Evolutionary conservation across 179 eudicot genomes (phyloP).

Genomic region (Spinacia oleracea): DNA sequence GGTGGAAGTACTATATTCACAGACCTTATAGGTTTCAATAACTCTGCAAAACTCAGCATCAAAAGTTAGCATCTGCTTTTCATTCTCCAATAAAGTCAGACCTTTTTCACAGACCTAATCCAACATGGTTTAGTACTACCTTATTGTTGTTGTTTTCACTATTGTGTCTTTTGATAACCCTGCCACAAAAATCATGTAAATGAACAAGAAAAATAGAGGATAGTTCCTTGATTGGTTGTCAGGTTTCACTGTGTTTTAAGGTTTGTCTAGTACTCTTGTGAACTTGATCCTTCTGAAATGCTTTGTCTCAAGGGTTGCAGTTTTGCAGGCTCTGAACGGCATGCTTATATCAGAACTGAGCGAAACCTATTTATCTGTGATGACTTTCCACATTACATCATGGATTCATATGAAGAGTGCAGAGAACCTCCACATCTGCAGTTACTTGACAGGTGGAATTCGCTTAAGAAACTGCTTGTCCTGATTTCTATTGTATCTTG

Average conservation of each 20-base stretch:
- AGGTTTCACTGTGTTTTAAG: neutral
- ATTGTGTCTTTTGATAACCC: neutral
- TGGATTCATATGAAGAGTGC: constrained; percentile 86
- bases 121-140: neutral
- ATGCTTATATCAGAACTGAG: constrained; percentile 52
- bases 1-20: too few relatives aligned
- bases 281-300: constrained; percentile 17
- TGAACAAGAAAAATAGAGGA: neutral
- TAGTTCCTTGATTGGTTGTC: neutral
- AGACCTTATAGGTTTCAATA: too few relatives aligned
- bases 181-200: neutral
- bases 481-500: constrained; percentile 4
- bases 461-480: constrained; percentile 12
- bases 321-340: constrained; percentile 87
- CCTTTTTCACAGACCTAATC: too few relatives aligned
- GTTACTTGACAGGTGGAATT: constrained; percentile 78
- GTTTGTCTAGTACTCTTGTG: neutral
- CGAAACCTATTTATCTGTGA: constrained; percentile 66
- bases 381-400: constrained; percentile 78
- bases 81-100: neutral
- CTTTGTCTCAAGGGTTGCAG: constrained; percentile 32
- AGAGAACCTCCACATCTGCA: constrained; percentile 80
- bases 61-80: neutral
- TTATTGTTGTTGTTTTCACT: neutral
- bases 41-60: neutral